Evolutionary conservation across 768 basidiomycete species (phyloP).

Genomic region (Trametes sanguinea): DNA sequence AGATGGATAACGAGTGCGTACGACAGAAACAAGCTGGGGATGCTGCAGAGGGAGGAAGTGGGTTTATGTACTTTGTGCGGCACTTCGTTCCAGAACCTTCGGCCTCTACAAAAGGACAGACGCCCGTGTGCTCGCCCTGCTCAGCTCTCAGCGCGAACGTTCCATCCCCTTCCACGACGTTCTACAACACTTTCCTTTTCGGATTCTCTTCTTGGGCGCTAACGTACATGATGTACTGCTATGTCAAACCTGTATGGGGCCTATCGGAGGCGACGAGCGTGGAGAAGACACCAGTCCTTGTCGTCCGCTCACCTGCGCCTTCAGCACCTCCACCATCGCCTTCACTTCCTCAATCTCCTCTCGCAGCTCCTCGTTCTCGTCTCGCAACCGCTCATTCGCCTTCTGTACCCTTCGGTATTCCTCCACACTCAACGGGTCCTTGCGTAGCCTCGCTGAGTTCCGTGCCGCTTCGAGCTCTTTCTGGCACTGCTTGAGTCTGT

Average conservation of each 20-base stretch:
- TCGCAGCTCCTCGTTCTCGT: slow-evolving; percentile 56
- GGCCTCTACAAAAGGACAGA: slow-evolving; percentile 22
- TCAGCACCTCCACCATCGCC: slow-evolving; percentile 70
- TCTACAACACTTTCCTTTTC: slow-evolving; percentile 23
- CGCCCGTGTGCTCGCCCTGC: slow-evolving; percentile 17
- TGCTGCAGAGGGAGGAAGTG: neutral
- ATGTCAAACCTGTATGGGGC: slow-evolving; percentile 18
- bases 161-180: slow-evolving; percentile 39
- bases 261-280: slow-evolving; percentile 38
- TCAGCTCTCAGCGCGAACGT: slow-evolving; percentile 19
- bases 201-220: neutral
- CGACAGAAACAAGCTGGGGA: slow-evolving; percentile 22
- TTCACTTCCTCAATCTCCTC: slow-evolving; percentile 67
- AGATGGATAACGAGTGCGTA: slow-evolving; percentile 9
- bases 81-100: slow-evolving; percentile 49
- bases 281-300: slow-evolving; percentile 49
- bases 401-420: slow-evolving; percentile 49
- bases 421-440: slow-evolving; percentile 12
- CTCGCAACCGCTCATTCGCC: slow-evolving; percentile 54
- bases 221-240: neutral
- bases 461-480: slow-evolving; percentile 42
- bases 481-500: slow-evolving; percentile 49
- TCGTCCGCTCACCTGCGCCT: slow-evolving; percentile 53
- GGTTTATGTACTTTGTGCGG: slow-evolving; percentile 39
- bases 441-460: slow-evolving; percentile 15